Base-by-base conservation (phyloP, 305 asterid species). In the Fraxinus paxiana region DNA sequence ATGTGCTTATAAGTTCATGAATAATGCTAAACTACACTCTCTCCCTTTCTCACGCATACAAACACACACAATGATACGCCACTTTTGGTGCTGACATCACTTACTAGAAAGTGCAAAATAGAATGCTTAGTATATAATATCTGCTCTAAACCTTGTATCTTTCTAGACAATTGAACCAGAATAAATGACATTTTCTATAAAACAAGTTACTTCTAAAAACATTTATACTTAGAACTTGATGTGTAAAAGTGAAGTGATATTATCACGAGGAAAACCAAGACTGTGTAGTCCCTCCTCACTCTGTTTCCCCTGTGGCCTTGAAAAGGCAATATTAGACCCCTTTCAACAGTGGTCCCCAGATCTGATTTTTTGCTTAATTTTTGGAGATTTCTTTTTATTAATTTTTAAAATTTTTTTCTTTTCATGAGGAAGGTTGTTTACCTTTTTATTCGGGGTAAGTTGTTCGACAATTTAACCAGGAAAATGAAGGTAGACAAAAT, bases 401-500 rank as follows among this genome's bases (percentile, higher is more conserved):
- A 17, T 1, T 56, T 59, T 20, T 54, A 1, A 0, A 13, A 0
- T 3, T 51, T 22, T 61, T 22, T 3, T 15, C 22, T 67, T 67
- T 63, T 13, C 18, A 30, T 67, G 20, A 67, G 38, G 74, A 67
- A 4, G 74, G 22, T 30, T 67, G 10, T 5, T 67, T 67, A 26
- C 74, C 74, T 1, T 67, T 63, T 67, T 13, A 30, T 15, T 26
- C 5, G 74, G 41, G 41, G 12, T 1, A n/a, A 2, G 20, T 67
- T 34, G 30, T 67, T 54, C 7, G 12, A 30, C 74, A 67, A 28
- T 67, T 12, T 67, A 67, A 28, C 35, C 73, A 26, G 38, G 35
- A 67, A 65, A 65, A 28, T 65, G 28, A 78, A 72, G 56, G 83
- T 13, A 67, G 80, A 77, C 41, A 79, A 82, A 74, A 48, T 3